Evolutionary conservation across 192 early-diverging fungal species (phyloP).

Genomic region (Allomyces arbusculus): DNA sequence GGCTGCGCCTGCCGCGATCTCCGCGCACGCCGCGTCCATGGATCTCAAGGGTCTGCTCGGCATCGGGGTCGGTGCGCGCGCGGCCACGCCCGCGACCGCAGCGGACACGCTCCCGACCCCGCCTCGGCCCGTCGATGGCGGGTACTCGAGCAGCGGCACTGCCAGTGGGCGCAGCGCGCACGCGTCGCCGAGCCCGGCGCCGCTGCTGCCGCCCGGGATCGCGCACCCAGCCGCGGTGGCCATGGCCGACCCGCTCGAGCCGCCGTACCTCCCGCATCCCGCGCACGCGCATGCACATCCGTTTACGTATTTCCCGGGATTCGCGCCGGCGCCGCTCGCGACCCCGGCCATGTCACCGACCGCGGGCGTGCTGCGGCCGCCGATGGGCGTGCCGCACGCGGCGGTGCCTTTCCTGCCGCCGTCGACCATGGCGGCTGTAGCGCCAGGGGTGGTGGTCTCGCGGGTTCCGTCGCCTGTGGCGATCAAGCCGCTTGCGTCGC

Average conservation of each 20-base stretch:
- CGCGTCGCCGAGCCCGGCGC: neutral
- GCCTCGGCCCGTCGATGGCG: no score
- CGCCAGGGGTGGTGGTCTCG: no score
- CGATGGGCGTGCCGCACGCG: no score
- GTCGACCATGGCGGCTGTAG: no score
- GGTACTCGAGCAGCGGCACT: neutral
- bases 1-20: conserved; percentile 3
- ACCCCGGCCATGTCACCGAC: no score
- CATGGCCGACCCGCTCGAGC: neutral
- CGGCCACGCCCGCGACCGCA: conserved; percentile 1
- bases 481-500: neutral
- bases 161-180: neutral
- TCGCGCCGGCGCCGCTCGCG: no score
- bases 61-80: conserved; percentile 6
- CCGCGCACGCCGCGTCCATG: conserved; percentile 8
- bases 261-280: no score
- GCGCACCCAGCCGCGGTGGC: neutral
- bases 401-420: no score
- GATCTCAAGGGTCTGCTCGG: conserved; percentile 16
- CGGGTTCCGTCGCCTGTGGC: no score
- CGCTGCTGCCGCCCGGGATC: neutral
- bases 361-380: no score
- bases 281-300: no score
- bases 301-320: no score
- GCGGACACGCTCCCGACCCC: neutral